These are phyloP conservation scores for Vanrija sp. DNA, from an alignment of 1,284 basidiomycete genomes.

Conservation along the genomic window DNA sequence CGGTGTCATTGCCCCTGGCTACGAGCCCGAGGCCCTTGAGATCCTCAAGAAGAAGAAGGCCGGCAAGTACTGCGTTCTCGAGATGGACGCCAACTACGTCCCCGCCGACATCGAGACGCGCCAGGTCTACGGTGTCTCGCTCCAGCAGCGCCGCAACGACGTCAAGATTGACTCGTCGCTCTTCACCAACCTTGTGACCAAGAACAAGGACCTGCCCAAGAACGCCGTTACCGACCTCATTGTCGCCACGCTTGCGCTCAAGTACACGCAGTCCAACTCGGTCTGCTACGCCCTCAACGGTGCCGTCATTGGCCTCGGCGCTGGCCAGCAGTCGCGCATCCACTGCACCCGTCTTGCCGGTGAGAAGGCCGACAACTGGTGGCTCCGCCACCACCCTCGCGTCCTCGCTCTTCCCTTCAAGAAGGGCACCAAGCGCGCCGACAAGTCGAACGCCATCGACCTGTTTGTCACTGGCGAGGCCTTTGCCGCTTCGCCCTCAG, in stretches of 20 bases:
- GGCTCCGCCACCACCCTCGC: conserved; percentile 93
- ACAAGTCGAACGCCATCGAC: conserved; percentile 98
- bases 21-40: conserved; percentile 81
- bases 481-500: conserved; percentile 69
- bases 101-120: conserved; percentile 81
- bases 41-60: conserved; percentile 94
- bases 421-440: conserved; percentile 89
- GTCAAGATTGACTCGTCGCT: conserved; percentile 76
- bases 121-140: conserved; percentile 87
- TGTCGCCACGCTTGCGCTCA: conserved; percentile 91
- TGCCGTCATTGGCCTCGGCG: conserved; percentile 90
- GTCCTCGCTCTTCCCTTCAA: conserved; percentile 72
- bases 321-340: conserved; percentile 97
- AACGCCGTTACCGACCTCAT: conserved; percentile 78
- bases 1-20: conserved; percentile 94
- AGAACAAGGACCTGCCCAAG: conserved; percentile 74
- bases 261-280: conserved; percentile 99
- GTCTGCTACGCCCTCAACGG: conserved; percentile 94
- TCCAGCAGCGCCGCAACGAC: conserved; percentile 91
- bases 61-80: conserved; percentile 96
- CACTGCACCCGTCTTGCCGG: conserved; percentile 98
- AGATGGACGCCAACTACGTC: conserved; percentile 78
- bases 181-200: conserved; percentile 83
- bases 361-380: conserved; percentile 98
- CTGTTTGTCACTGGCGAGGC: conserved; percentile 88